Base-by-base conservation (phyloP, 2,329 filamentous ascomycete genomes). In the Ophiostoma quercus region DNA sequence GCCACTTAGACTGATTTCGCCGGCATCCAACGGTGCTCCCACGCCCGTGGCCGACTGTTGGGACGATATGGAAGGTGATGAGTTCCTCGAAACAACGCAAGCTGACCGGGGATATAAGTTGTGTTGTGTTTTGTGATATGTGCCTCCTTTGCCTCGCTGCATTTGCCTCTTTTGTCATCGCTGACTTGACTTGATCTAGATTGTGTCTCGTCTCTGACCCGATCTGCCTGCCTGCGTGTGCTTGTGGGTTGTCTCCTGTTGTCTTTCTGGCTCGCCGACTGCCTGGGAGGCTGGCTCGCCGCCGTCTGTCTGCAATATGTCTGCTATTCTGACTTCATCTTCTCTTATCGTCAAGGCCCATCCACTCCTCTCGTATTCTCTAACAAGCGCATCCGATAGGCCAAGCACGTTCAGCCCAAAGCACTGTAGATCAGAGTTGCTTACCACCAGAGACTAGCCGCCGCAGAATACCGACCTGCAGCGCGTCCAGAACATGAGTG, bases 1-100 rank as follows among this genome's bases (percentile, higher is more conserved):
- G 29, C 9, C 60, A 65, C 32, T 43, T 47, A 70, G 66, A 57
- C 29, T 62, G 41, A 41, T 57, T 39, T 69, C 69, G 32, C 67
- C 69, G 47, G 67, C 69, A 66, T 47, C 69, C 60, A 70, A 68
- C 69, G 54, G 37, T 19, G 25, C 25, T 68, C 67, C 66, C 67
- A 68, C 62, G 67, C 34, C 47, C 47, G 29, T 11, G 32, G 16
- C 16, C 39, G 47, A 37, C 67, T 65, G 67, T 70, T 66, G 57
- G 69, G 54, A 54, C 25, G 43, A 57, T 22, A 34, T 37, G 25
- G 66, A 60, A 16, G 41, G 32, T 62, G 47, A 29, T 19, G 7
- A 34, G 47, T 25, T 5, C 22, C 9, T 25, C 51, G 51, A 12
- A 57, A 3, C n/a, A 25, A 25, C 51, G 51, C 9, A 25, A 14